phyloP scores from a whole-genome alignment of 129 eudicot genomes.

The Helianthus annuus region DNA sequence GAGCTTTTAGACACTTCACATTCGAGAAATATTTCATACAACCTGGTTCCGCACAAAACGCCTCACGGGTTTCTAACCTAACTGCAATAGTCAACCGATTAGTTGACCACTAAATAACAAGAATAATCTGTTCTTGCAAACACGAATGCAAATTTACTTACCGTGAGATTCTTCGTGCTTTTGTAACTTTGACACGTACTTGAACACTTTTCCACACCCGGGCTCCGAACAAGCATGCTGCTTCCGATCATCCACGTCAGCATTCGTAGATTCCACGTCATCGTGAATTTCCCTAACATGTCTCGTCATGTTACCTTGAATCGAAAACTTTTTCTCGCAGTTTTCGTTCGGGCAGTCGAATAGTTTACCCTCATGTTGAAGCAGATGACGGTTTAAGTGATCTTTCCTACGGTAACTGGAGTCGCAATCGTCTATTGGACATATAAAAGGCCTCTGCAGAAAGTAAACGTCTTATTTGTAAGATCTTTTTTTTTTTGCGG shows the following conservation, averaged over 20 bases:
- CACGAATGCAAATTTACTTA: constrained; percentile 14
- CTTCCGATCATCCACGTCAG: constrained; percentile 29
- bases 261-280: constrained; percentile 20
- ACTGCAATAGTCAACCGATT: constrained; percentile 46
- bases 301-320: constrained; percentile 67
- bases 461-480: neutral
- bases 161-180: constrained; percentile 80
- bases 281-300: constrained; percentile 67
- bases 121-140: too few relatives aligned
- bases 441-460: constrained; percentile 71
- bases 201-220: constrained; percentile 88
- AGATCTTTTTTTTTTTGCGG: neutral
- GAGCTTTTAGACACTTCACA: constrained; percentile 61
- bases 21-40: constrained; percentile 79
- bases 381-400: constrained; percentile 79
- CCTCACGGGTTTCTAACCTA: constrained; percentile 59
- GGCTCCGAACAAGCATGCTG: constrained; percentile 55
- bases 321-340: constrained; percentile 53
- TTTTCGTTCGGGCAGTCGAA: constrained; percentile 53
- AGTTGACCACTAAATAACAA: neutral
- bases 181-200: constrained; percentile 60
- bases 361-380: constrained; percentile 80
- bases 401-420: constrained; percentile 84
- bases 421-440: constrained; percentile 73
- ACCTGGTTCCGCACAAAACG: constrained; percentile 55